Base-by-base conservation (phyloP, 306 rosid genomes). In the Dryas alaskensis region DNA sequence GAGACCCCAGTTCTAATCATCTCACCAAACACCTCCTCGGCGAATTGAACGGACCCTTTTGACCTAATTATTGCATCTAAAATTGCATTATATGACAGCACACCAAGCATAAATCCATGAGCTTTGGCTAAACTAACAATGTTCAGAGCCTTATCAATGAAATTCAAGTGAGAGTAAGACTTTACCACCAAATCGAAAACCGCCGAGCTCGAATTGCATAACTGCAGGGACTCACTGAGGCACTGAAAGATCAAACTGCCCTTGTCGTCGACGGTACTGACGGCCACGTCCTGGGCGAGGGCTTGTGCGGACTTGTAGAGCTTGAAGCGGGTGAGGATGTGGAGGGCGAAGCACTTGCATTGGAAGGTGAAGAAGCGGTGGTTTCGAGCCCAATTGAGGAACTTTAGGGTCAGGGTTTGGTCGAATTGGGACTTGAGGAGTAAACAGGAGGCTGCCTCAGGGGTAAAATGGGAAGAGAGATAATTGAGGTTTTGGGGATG, bases 331-430 rank as follows among this genome's bases (percentile, higher is more conserved):
- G 92, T 84, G 84, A 93, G 96, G 68, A 88, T 77, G 77, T 93
- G 98, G 64, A 93, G 86, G n/a, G 94, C 81, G n/a, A 93, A 78
- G 80, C 92, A 89, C 80, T 91, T 84, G 84, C 85, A 81, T 13
- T 73, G 89, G 69, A 81, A 80, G 50, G 85, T 86, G 81, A 91
- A 73, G 86, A 93, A 93, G 2, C 27, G 54, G 49, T 80, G 83
- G 14, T 69, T 58, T 8, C 85, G 82, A 16, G 94, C 97, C 97
- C 94, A 91, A 16, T 40, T 48, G 67, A 91, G 83, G 91, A 93
- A 91, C 1, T 78, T 87, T 60, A 89, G 78, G 75, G 77, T 81
- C 22, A 80, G 63, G 79, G 73, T 8, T 67, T 74, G 84, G 81
- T 88, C 84, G 76, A 71, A 78, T 65, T 91, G 97, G 83, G 91